Conservation (phyloP, 139 green algal species). For the Pleodorina starrii region DNA sequence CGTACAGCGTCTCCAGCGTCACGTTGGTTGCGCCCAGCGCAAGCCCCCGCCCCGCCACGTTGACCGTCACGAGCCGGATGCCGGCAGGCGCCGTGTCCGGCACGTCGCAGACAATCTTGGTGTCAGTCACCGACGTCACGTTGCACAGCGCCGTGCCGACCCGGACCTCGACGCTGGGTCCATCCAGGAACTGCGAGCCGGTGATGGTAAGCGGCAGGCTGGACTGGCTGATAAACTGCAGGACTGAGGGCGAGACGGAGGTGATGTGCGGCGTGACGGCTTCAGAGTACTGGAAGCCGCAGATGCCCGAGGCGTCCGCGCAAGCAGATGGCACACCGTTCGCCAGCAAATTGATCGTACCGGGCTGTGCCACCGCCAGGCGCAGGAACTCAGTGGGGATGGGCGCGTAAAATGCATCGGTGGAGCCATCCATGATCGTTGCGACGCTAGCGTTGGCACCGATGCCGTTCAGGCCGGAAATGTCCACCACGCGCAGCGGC, state of each 20-base stretch:
- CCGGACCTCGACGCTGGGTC: not conserved
- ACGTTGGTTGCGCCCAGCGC: not conserved
- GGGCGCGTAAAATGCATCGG: slow-evolving; percentile 44
- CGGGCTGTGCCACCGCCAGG: slow-evolving; percentile 22
- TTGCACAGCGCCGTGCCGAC: not conserved
- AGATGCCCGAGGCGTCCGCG: slow-evolving; percentile 15
- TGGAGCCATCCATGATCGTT: slow-evolving; percentile 1
- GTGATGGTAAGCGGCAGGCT: slow-evolving; percentile 52
- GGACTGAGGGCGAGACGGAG: not conserved
- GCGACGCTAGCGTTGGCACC: not conserved
- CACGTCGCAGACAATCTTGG: not conserved
- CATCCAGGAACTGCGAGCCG: slow-evolving; percentile 3
- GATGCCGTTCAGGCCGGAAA: not conserved
- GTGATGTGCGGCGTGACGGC: slow-evolving; percentile 48
- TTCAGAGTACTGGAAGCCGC: slow-evolving; percentile 45
- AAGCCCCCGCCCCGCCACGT: not conserved
- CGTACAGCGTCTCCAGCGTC: slow-evolving; percentile 25
- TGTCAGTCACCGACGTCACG: slow-evolving; percentile 6
- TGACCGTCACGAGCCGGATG: not conserved
- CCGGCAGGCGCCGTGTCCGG: slow-evolving; percentile 20
- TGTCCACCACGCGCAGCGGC: slow-evolving; percentile 14
- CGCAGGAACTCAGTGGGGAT: slow-evolving; percentile 54
- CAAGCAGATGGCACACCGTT: slow-evolving; percentile 53
- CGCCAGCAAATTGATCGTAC: not conserved
- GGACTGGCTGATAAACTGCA: slow-evolving; percentile 15